Percentiles rank a stretch among this genome's conserved stretches.
phyloP scores from a whole-genome alignment of 768 basidiomycete genomes.

The Lanmaoa rubissima region DNA sequence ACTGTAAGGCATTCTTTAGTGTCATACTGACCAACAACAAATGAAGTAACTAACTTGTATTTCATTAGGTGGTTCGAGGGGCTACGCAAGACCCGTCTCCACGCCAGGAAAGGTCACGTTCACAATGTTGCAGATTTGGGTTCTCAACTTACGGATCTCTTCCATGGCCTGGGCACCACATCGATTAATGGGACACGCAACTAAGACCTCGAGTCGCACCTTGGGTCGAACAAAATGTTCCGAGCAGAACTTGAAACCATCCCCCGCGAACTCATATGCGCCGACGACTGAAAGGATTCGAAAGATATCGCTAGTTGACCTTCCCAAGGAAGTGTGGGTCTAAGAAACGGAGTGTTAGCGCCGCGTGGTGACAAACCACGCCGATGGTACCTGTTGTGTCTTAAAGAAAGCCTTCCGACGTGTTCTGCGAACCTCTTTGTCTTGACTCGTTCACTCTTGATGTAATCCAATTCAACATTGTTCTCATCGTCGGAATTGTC shows the following conservation, averaged over 20 bases:
- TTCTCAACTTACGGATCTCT: slow-evolving; percentile 93
- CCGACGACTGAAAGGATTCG: slow-evolving; percentile 91
- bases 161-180: slow-evolving; percentile 78
- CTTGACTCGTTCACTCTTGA: slow-evolving; percentile 46
- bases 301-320: slow-evolving; percentile 81
- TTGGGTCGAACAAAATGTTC: slow-evolving; percentile 90
- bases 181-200: slow-evolving; percentile 1
- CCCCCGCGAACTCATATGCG: slow-evolving; percentile 93
- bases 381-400: slow-evolving; percentile 63
- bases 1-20: slow-evolving; percentile 41
- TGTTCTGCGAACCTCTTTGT: slow-evolving; percentile 54
- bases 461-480: slow-evolving; percentile 38
- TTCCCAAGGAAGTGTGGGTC: slow-evolving; percentile 79
- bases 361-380: background rate
- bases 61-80: slow-evolving; percentile 72
- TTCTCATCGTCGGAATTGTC: slow-evolving; percentile 41
- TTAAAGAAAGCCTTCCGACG: slow-evolving; percentile 80
- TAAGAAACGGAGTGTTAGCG: slow-evolving; percentile 29
- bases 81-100: slow-evolving; percentile 57
- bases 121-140: slow-evolving; percentile 86
- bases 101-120: slow-evolving; percentile 68
- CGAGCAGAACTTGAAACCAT: slow-evolving; percentile 74
- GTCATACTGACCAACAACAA: background rate
- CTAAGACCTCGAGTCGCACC: slow-evolving; percentile 41
- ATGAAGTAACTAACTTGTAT: slow-evolving; percentile 55